Percentiles rank a stretch among this genome's conserved stretches.
phyloP scores from a whole-genome alignment of 2,329 filamentous ascomycete genomes.

The Immersiporthe knoxdaviesiana region DNA sequence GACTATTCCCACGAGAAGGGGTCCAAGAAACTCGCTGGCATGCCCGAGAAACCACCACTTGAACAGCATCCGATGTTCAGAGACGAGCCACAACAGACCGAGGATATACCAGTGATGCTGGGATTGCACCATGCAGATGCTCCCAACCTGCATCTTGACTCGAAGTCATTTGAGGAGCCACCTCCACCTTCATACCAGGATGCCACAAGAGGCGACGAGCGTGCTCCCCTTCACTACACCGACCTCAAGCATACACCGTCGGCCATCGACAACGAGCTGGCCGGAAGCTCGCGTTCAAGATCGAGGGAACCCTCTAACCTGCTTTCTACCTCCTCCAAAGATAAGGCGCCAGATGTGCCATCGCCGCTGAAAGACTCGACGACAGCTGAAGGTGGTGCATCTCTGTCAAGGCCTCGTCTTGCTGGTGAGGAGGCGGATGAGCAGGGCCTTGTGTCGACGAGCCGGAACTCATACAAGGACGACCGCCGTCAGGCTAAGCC shows the following conservation, averaged over 20 bases:
- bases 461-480: too few species aligned
- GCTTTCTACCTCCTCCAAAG: neutral
- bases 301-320: neutral
- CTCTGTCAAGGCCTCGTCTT: neutral
- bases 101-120: neutral
- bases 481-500: neutral
- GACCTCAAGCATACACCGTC: neutral
- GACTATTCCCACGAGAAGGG: neutral
- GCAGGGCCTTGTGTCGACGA: neutral
- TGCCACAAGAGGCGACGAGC: neutral
- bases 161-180: neutral
- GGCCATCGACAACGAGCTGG: neutral
- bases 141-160: neutral
- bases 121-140: neutral
- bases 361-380: neutral
- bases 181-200: constrained; percentile 8
- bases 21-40: neutral
- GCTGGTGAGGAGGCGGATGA: neutral
- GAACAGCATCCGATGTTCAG: neutral
- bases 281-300: neutral
- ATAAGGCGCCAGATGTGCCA: neutral
- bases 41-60: neutral
- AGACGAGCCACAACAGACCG: neutral
- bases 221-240: neutral
- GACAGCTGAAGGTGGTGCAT: neutral